Percentiles rank a stretch among this genome's conserved stretches.
Evolutionary conservation across 768 basidiomycete species (phyloP).

Genomic region (Podaxis sp.): DNA sequence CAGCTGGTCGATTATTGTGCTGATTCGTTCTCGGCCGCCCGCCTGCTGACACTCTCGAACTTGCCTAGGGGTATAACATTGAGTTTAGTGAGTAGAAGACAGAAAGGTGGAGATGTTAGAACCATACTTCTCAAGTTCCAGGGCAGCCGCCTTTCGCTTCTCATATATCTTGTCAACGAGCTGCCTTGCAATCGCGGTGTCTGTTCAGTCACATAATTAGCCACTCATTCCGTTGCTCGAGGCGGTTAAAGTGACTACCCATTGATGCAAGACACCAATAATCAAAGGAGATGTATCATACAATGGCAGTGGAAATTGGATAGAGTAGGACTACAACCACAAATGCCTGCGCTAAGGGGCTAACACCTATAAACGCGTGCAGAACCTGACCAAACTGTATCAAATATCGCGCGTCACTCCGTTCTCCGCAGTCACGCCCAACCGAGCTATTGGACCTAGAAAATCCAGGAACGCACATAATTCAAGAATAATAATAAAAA

Average conservation of each 20-base stretch:
- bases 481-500: constrained; percentile 2
- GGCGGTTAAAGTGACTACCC: not conserved
- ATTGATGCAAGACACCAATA: constrained; percentile 1
- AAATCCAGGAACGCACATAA: not conserved
- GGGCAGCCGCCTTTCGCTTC: constrained; percentile 92
- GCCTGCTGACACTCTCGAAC: constrained; percentile 85
- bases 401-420: constrained; percentile 14
- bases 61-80: constrained; percentile 45
- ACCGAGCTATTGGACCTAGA: too few species aligned
- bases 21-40: constrained; percentile 79
- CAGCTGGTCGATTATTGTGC: constrained; percentile 89
- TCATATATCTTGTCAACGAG: constrained; percentile 94
- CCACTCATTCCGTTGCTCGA: not conserved
- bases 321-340: not conserved
- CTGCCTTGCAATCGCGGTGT: constrained; percentile 74
- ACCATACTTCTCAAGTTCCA: constrained; percentile 90
- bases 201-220: constrained; percentile 33
- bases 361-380: not conserved
- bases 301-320: not conserved
- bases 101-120: not conserved
- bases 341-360: not conserved
- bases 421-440: not conserved
- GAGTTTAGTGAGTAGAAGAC: not conserved
- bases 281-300: not conserved
- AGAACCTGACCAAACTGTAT: constrained; percentile 3